phyloP scores from a whole-genome alignment of 2,329 filamentous ascomycete genomes.

The Colletotrichum viniferum region DNA sequence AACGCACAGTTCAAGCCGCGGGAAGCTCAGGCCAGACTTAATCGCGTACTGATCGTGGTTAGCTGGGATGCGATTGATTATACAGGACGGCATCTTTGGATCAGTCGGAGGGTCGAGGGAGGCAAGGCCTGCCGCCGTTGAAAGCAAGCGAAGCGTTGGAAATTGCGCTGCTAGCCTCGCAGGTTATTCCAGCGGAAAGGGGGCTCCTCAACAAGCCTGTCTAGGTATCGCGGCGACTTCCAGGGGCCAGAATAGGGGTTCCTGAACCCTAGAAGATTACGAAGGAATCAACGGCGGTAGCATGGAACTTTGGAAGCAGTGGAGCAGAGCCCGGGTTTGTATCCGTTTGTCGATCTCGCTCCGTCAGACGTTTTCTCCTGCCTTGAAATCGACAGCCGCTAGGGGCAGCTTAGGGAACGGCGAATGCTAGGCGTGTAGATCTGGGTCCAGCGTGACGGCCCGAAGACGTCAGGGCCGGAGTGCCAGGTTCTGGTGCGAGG shows the following conservation, averaged over 20 bases:
- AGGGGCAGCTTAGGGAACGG: neutral
- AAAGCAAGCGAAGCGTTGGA: neutral
- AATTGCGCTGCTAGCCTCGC: neutral
- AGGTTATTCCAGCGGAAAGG: neutral
- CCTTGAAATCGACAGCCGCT: conserved; percentile 1
- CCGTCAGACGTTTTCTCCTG: neutral
- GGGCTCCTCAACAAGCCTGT: neutral
- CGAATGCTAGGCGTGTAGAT: conserved; percentile 14
- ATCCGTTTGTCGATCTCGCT: conserved; percentile 16
- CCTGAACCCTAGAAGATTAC: neutral
- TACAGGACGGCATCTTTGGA: neutral
- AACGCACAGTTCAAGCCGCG: conserved; percentile 1
- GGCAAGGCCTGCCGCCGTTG: neutral
- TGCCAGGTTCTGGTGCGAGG: neutral
- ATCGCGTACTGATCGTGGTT: neutral
- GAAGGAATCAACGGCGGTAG: neutral
- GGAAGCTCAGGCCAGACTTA: conserved; percentile 12
- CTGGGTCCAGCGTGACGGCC: conserved; percentile 15
- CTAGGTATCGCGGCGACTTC: neutral
- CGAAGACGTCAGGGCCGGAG: conserved; percentile 9
- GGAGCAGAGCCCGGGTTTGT: conserved; percentile 4
- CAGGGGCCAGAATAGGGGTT: conserved; percentile 15
- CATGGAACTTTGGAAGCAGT: conserved; percentile 20
- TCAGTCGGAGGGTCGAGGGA: neutral
- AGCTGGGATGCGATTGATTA: neutral